Evolutionary conservation across 345 rosid genomes (phyloP).

Genomic region (Heritiera fomes): DNA sequence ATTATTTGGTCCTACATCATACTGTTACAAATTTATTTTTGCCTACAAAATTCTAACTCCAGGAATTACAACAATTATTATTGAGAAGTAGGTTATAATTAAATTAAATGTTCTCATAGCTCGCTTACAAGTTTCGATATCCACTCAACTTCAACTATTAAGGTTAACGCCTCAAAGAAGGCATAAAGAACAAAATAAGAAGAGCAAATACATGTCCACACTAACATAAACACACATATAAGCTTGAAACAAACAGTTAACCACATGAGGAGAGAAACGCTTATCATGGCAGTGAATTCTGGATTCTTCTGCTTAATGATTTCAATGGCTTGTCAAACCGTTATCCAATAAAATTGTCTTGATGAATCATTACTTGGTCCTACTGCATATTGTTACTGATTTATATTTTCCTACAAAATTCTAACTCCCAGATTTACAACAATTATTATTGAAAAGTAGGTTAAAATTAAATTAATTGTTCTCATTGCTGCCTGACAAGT

Average conservation of each 20-base stretch:
- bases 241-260: not conserved
- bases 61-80: not conserved
- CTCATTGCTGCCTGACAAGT: not conserved
- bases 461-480: not conserved
- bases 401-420: not conserved
- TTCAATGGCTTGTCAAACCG: not conserved
- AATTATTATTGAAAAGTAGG: not conserved
- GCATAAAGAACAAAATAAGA: not conserved
- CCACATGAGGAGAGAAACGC: not conserved
- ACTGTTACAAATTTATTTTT: not conserved
- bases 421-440: not conserved
- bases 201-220: not conserved
- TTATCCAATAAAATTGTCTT: not conserved
- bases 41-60: not conserved
- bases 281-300: not conserved
- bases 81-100: not conserved
- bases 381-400: not conserved
- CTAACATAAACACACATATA: not conserved
- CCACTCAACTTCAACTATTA: not conserved
- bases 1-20: conserved; percentile 9
- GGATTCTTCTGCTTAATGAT: not conserved
- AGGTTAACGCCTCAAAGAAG: not conserved
- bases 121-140: not conserved
- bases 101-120: not conserved
- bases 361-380: conserved; percentile 7